Evolutionary conservation across 345 rosid species (phyloP), one percentile per base, ranked within the genome.

Genomic region (Arabidopsis suecica): DNA sequence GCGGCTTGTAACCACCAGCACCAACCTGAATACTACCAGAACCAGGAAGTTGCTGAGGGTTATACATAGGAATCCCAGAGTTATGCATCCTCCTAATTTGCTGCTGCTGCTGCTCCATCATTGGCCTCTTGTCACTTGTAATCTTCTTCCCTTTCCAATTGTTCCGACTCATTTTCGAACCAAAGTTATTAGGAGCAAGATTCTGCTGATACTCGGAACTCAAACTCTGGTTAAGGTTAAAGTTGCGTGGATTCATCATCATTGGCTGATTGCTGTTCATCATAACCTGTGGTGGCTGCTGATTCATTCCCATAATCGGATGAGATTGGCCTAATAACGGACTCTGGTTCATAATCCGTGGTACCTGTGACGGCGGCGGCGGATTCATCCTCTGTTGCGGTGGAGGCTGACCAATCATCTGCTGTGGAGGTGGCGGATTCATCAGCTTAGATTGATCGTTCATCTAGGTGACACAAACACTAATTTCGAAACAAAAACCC

Each of bases 111-210:
- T 82, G 73, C 36, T 82, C 83, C 71, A 73, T 83, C 68, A 68
- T 68, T 7, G 49, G 69, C 51, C 85, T 81, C 68, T 82, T 85
- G 56, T 81, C 82, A 13, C 55, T 37, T 2, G 67, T 67, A 28
- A 79, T 74, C 66, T 89, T 95, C 78, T 90, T 92, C 5, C 91
- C 91, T 84, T 90, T 92, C 99, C 98, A 92, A 33, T 86, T 88
- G 72, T 71, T 81, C 37, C 84, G 71, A 38, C 51, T 78, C 74
- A 56, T 40, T 74, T 79, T 58, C 8, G 77, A 68, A 1, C 51
- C 71, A 32, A 59, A 82, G 73, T 71, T 80, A 61, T 81, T 80
- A 22, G 83, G 83, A 51, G 81, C 55, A 48, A 78, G 70, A 34
- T 40, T 80, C 6, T 79, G 85, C 6, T 79, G 85, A 30, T 79